These are phyloP conservation scores for Penicillium aurantiogriseum DNA, from an alignment of 2,329 filamentous ascomycete genomes.

Conservation along the genomic window DNA sequence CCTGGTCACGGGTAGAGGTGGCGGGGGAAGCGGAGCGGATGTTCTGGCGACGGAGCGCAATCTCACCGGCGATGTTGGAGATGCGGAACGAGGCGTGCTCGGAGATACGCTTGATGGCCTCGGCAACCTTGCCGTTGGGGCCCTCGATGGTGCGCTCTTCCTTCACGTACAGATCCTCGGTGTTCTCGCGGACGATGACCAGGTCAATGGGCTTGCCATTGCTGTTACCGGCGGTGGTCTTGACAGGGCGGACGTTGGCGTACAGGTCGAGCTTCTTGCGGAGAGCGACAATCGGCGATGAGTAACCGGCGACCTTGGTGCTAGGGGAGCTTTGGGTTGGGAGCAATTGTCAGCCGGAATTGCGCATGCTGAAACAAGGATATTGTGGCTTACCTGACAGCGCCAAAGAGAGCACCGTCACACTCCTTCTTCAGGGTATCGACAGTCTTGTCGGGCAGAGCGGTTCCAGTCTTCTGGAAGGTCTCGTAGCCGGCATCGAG, in stretches of 20 bases:
- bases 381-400: slow-evolving; percentile 62
- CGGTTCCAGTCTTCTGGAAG: slow-evolving; percentile 84
- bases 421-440: slow-evolving; percentile 86
- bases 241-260: slow-evolving; percentile 95
- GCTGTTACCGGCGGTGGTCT: slow-evolving; percentile 62
- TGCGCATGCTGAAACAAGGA: neutral
- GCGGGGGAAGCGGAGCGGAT: slow-evolving; percentile 61
- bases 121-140: slow-evolving; percentile 75
- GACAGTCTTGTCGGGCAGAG: slow-evolving; percentile 87
- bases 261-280: slow-evolving; percentile 94
- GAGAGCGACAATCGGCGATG: slow-evolving; percentile 91
- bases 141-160: slow-evolving; percentile 82
- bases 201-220: slow-evolving; percentile 72
- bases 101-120: slow-evolving; percentile 96
- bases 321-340: slow-evolving; percentile 67
- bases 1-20: slow-evolving; percentile 56
- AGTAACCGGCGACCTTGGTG: slow-evolving; percentile 89
- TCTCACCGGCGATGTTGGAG: slow-evolving; percentile 89
- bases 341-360: neutral
- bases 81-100: slow-evolving; percentile 83
- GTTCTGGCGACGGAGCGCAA: slow-evolving; percentile 81
- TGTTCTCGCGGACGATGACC: slow-evolving; percentile 98
- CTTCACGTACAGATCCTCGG: slow-evolving; percentile 97
- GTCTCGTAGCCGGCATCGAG: slow-evolving; percentile 91
- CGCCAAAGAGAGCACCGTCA: slow-evolving; percentile 93